These are phyloP conservation scores for Cyclostephanos invisitatus DNA, from an alignment of 108 stramenopile species.

Conservation along the genomic window DNA sequence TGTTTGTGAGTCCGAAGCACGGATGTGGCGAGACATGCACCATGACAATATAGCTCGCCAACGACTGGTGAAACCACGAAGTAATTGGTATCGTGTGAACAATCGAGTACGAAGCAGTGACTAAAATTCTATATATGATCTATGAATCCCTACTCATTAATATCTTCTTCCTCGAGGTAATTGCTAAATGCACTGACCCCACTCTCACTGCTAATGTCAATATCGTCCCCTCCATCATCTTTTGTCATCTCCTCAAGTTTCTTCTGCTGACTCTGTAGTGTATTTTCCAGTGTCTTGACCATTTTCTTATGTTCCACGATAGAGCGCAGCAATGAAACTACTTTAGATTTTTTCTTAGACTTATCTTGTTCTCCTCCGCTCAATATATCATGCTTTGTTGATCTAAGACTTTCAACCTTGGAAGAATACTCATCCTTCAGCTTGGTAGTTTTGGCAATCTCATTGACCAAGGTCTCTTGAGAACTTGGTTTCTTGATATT, in stretches of 20 bases:
- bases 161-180: neutral
- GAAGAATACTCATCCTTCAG: neutral
- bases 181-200: neutral
- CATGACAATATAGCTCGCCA: neutral
- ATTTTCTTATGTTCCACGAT: neutral
- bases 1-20: neutral
- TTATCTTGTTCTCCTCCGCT: neutral
- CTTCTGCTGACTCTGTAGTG: neutral
- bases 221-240: neutral
- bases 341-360: neutral
- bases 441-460: neutral
- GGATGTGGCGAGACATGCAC: neutral
- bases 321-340: neutral
- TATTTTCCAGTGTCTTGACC: neutral
- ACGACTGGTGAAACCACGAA: neutral
- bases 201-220: neutral
- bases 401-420: neutral
- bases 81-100: constrained; percentile 4
- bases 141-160: neutral
- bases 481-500: neutral
- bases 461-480: neutral
- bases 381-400: neutral
- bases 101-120: neutral
- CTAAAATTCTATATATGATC: too few relatives aligned
- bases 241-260: neutral